Conservation (phyloP, 116 monocot genomes). For the Phalaenopsis hybrid region DNA sequence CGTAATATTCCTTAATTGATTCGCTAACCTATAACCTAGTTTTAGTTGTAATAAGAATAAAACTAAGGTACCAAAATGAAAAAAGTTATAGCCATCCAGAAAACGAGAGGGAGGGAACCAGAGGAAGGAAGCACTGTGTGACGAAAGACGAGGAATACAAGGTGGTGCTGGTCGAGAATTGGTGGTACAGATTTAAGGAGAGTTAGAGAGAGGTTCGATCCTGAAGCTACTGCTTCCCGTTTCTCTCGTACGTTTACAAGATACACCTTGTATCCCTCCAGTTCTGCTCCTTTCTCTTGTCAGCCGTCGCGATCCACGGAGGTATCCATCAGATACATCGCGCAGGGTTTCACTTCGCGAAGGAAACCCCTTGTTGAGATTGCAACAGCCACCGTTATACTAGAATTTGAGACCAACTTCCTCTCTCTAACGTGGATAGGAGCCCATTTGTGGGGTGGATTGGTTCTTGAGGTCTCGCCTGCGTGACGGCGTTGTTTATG, state of each 20-base stretch:
- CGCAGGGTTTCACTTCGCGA: no score
- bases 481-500: slow-evolving; percentile 17
- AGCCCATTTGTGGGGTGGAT: not conserved
- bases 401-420: not conserved
- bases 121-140: not conserved
- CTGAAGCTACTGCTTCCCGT: not conserved
- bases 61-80: no score
- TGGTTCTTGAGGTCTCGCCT: not conserved
- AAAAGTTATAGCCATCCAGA: not conserved
- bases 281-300: not conserved
- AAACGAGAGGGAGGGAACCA: not conserved
- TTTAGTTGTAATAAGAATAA: no score
- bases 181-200: not conserved
- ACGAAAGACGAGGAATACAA: not conserved
- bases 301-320: not conserved
- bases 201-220: not conserved
- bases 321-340: not conserved
- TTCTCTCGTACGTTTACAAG: not conserved
- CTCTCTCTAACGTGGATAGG: not conserved
- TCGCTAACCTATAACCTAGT: no score
- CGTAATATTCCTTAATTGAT: no score
- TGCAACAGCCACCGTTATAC: not conserved
- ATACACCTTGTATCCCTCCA: not conserved
- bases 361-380: not conserved
- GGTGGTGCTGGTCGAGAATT: not conserved